A percentile compares a stretch with the other conserved stretches of the same genome.
These are phyloP conservation scores for Daldinia loculata DNA, from an alignment of 495 filamentous ascomycete genomes.

Conservation along the genomic window DNA sequence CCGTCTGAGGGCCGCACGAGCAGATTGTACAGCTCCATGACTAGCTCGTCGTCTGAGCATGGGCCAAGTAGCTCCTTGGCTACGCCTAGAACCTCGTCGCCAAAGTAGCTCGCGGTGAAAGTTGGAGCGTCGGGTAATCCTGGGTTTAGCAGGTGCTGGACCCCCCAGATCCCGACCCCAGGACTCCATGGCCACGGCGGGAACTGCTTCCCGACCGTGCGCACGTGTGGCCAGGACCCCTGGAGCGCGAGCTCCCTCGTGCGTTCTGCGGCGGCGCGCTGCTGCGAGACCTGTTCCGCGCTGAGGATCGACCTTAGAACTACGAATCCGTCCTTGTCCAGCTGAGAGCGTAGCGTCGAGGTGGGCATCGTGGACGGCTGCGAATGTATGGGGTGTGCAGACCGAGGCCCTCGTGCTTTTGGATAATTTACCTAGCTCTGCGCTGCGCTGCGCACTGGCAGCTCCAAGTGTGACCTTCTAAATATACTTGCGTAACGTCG, in stretches of 20 bases:
- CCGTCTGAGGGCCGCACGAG: constrained; percentile 69
- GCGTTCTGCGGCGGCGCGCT: constrained; percentile 63
- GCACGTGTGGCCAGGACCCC: constrained; percentile 78
- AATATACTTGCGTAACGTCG: constrained; percentile 25
- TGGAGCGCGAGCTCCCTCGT: constrained; percentile 64
- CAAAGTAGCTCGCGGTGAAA: constrained; percentile 75
- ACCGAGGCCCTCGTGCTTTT: constrained; percentile 8
- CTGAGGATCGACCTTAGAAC: constrained; percentile 50
- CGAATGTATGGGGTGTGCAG: background rate
- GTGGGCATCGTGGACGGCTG: constrained; percentile 29
- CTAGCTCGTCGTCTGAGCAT: constrained; percentile 57
- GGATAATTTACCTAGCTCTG: background rate
- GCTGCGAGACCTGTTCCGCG: constrained; percentile 44
- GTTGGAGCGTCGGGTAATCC: constrained; percentile 60
- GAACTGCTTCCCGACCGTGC: constrained; percentile 86
- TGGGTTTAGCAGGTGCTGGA: constrained; percentile 84
- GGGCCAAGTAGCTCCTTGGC: constrained; percentile 63
- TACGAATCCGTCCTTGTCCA: constrained; percentile 49
- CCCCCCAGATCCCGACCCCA: constrained; percentile 80
- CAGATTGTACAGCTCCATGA: constrained; percentile 83
- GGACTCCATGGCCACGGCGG: constrained; percentile 70
- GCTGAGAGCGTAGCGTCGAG: constrained; percentile 41
- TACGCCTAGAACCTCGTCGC: constrained; percentile 61
- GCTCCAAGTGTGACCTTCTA: constrained; percentile 13
- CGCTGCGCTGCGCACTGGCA: background rate